Evolutionary conservation across 306 rosid species (phyloP), one percentile per base, ranked within the genome.

Genomic region (Gastrolobium villosum): DNA sequence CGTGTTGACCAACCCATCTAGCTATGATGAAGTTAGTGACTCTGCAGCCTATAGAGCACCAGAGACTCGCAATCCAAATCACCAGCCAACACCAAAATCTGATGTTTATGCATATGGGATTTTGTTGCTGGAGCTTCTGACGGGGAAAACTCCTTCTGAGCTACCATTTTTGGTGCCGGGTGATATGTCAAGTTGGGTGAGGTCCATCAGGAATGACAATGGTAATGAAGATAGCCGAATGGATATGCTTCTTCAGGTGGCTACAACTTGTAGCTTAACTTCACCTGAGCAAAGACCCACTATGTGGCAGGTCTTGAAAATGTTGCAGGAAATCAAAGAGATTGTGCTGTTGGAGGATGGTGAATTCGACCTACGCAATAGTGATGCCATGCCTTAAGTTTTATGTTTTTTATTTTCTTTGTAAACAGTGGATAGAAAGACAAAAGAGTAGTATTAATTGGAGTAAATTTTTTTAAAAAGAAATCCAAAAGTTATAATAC

Each of bases 241-340:
- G 98, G 92, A 79, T 45, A 84, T 91, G 96, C 91, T 91, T 74
- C 83, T 92, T 11, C 96, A 91, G 72, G 96, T 90, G 43, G 98
- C 96, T 36, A 70, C 88, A 1, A 85, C 88, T 68, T 94, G 97
- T 84, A 83, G 96, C 81, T 36, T 87, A 62, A 79, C 83, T 35
- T 91, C 96, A 11, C 92, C 94, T 0, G 98, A 94, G 91, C 96
- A 90, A 88, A 91, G 98, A 40, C 98, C 98, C 30, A 89, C 94
- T 14, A 90, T 91, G 98, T 90, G 98, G 97, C 94, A 90, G 86
- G 98, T 94, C 80, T 84, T 94, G 90, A 94, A 91, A 89, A 91
- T 90, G 97, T 85, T 94, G 64, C 98, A 90, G 70, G 97, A 94
- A 87, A 88, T 94, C 80, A 94, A 94, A 82, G 90, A 90, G 65